Evolutionary conservation across 305 asterid species (phyloP), one percentile per base, ranked within the genome.

Genomic region (Plantago coronopus): DNA sequence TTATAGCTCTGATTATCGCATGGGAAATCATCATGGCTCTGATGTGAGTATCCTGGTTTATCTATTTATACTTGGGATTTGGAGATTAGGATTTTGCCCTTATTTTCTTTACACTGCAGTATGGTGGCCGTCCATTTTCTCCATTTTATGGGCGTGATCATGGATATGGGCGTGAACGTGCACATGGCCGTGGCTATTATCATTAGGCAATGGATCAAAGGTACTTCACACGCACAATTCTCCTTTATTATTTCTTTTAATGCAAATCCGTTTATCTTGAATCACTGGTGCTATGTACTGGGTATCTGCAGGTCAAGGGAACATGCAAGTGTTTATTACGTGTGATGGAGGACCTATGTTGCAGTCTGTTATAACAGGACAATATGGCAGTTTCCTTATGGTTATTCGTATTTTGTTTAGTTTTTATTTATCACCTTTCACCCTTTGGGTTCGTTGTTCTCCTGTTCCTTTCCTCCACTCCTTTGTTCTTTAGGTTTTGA

Each of bases 151-250:
- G 79, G 54, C 74, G 64, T 57, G 80, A 69, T 76, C 79, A 5
- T 27, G 31, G 31, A 27, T 27, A 27, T 27, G 31, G 31, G 5
- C 31, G 31, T 27, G 31, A 27, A 27, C 31, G 49, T 45, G 37
- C 80, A 2, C 65, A 71, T 56, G 80, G 80, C 27, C 79, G 74
- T 64, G 82, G 82, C 31, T 78, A 76, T 63, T 72, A 74, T 67
- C 72, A 78, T 57, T 78, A 76, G 75, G 68, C 51, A 54, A 60
- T 25, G 72, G 66, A 63, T 49, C 45, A 40, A 14, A 20, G 81
- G 83, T 75, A 76, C 63, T 58, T 27, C 62, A 17, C 43, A 40
- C 25, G 16, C 42, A 18, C 55, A 21, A 18, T 47, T 61, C 62
- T 44, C 63, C 17, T 31, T 29, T 56, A 23, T 56, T 61, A 17